Evolutionary conservation across 345 rosid genomes (phyloP).

Genomic region (Sisymbrium altissimum): DNA sequence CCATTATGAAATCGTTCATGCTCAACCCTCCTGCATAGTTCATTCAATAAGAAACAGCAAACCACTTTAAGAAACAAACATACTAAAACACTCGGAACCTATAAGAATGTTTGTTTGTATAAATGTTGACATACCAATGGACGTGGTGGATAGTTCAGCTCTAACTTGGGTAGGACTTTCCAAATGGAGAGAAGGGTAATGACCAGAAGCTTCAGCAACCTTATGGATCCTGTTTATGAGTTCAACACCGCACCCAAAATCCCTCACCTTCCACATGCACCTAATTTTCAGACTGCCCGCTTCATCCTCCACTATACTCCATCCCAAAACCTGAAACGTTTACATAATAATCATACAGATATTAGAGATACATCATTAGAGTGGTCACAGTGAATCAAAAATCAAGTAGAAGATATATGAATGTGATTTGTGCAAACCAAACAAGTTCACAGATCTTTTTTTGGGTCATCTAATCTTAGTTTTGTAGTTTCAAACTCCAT

Average conservation of each 20-base stretch:
- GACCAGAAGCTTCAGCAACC: slow-evolving; percentile 58
- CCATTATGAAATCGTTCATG: slow-evolving; percentile 84
- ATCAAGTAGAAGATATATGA: background rate
- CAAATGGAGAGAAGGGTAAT: slow-evolving; percentile 76
- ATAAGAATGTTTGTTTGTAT: background rate
- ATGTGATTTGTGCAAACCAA: background rate
- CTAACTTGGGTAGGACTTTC: slow-evolving; percentile 73
- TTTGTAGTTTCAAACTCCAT: too few species aligned
- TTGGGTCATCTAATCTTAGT: too few species aligned
- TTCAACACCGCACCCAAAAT: slow-evolving; percentile 71
- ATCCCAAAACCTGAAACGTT: slow-evolving; percentile 62
- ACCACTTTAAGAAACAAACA: background rate
- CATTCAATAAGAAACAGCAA: slow-evolving; percentile 5
- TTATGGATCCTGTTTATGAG: slow-evolving; percentile 73
- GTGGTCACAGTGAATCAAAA: background rate
- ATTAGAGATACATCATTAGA: background rate
- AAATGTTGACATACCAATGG: slow-evolving; percentile 48
- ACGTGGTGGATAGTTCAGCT: slow-evolving; percentile 79
- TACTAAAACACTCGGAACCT: slow-evolving; percentile 28
- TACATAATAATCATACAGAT: background rate
- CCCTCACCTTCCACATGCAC: slow-evolving; percentile 87
- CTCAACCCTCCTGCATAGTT: slow-evolving; percentile 70
- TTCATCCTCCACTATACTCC: slow-evolving; percentile 82
- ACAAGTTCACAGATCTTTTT: too few species aligned
- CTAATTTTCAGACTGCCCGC: slow-evolving; percentile 67